A percentile compares a stretch with the other conserved stretches of the same genome.
These are phyloP conservation scores for Xylaria sp. DNA, from an alignment of 2,329 filamentous ascomycete species.

Conservation along the genomic window DNA sequence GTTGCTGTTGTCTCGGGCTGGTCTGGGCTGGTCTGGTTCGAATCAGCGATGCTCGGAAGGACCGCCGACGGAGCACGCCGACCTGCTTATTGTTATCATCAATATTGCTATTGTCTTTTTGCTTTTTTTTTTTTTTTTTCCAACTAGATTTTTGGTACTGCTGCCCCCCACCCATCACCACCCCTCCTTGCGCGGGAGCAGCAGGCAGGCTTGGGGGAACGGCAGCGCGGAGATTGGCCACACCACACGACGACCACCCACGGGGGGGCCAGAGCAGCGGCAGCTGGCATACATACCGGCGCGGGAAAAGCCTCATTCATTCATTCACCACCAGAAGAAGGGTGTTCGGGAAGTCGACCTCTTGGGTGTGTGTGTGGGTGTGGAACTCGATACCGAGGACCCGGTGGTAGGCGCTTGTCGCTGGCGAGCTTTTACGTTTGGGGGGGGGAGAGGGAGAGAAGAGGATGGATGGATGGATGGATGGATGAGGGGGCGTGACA, in stretches of 20 bases:
- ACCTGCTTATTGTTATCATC: too few relatives aligned
- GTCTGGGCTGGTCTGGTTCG: not conserved
- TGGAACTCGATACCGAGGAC: slow-evolving; percentile 27
- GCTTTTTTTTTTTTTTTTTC: slow-evolving; percentile 4
- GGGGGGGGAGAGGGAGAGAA: too few relatives aligned
- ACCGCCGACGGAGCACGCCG: not conserved
- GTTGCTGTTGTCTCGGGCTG: not conserved
- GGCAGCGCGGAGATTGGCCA: slow-evolving; percentile 16
- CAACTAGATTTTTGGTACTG: not conserved
- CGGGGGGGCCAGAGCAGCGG: too few relatives aligned
- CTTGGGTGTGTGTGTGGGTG: too few relatives aligned
- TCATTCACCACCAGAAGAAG: too few relatives aligned
- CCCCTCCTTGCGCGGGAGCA: not conserved
- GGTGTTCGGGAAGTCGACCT: slow-evolving; percentile 21
- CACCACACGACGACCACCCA: slow-evolving; percentile 5
- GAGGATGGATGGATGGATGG: too few relatives aligned
- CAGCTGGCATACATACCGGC: slow-evolving; percentile 21
- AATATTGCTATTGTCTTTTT: too few relatives aligned
- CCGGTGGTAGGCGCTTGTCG: slow-evolving; percentile 26
- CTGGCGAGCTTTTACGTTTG: slow-evolving; percentile 11
- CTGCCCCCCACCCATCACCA: too few relatives aligned
- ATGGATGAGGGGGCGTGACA: slow-evolving; percentile 12
- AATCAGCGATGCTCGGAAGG: not conserved
- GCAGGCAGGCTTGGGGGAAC: slow-evolving; percentile 2
- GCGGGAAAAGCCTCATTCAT: slow-evolving; percentile 11